Evolutionary conservation across 345 rosid species (phyloP).

Genomic region (Mallotus nudiflorus): DNA sequence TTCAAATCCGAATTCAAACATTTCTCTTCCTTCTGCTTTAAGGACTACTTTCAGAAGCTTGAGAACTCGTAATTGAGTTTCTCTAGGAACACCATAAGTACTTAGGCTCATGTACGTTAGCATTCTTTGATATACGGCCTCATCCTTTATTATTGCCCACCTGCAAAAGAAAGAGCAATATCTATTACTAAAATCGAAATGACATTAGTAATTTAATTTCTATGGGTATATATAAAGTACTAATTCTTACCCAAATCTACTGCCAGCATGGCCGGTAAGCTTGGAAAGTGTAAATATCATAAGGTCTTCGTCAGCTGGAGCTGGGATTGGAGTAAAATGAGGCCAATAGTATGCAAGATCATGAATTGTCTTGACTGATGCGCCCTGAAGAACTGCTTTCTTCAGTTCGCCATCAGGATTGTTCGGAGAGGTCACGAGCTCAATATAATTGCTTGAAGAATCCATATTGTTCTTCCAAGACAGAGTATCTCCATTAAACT

Average conservation of each 20-base stretch:
- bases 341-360: conserved; percentile 36
- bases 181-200: not conserved
- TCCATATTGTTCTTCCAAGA: conserved; percentile 2
- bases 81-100: conserved; percentile 23
- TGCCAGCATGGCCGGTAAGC: conserved; percentile 30
- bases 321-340: conserved; percentile 23
- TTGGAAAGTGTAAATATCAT: conserved; percentile 25
- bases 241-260: conserved; percentile 21
- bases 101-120: conserved; percentile 12
- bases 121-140: conserved; percentile 22
- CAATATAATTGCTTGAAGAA: not conserved
- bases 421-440: conserved; percentile 25
- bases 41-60: conserved; percentile 25
- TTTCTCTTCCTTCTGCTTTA: conserved; percentile 16
- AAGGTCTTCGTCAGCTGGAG: conserved; percentile 12
- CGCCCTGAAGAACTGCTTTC: conserved; percentile 21
- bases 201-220: not conserved
- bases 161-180: not conserved
- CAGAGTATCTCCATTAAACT: conserved; percentile 14
- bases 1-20: conserved; percentile 25
- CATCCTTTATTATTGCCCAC: conserved; percentile 26
- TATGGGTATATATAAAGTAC: not conserved
- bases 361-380: conserved; percentile 15
- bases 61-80: conserved; percentile 23
- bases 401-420: conserved; percentile 28